Percentiles rank a stretch among this genome's conserved stretches.
Conservation (phyloP, 2,329 filamentous ascomycete genomes). For the Colletotrichum abscissum region DNA sequence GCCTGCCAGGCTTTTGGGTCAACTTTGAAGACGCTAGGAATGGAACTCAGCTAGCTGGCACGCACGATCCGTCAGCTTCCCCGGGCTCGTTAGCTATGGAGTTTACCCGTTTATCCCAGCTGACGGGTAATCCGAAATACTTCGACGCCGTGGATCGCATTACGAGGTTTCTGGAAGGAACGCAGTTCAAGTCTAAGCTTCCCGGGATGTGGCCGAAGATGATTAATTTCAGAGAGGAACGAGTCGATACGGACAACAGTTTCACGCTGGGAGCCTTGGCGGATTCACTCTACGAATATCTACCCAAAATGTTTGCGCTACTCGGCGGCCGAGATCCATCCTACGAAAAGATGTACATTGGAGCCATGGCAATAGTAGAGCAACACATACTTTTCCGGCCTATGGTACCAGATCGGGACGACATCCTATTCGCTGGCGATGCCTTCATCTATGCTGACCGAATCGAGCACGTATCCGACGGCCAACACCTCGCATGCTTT, state of each 20-base stretch:
- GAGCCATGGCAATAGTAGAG: slow-evolving; percentile 64
- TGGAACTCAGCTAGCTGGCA: slow-evolving; percentile 21
- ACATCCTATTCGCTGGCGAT: slow-evolving; percentile 67
- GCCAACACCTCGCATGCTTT: slow-evolving; percentile 62
- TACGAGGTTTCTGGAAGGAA: slow-evolving; percentile 72
- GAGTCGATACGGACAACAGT: slow-evolving; percentile 41
- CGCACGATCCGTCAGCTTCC: slow-evolving; percentile 54
- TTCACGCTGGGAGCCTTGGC: slow-evolving; percentile 52
- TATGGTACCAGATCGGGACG: slow-evolving; percentile 69
- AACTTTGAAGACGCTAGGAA: slow-evolving; percentile 30
- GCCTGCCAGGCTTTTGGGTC: slow-evolving; percentile 60
- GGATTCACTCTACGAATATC: slow-evolving; percentile 55
- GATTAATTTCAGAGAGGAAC: slow-evolving; percentile 67
- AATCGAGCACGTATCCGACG: slow-evolving; percentile 43
- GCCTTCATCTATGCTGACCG: slow-evolving; percentile 38
- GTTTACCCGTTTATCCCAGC: slow-evolving; percentile 77
- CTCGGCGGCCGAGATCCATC: slow-evolving; percentile 65
- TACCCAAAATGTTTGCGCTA: slow-evolving; percentile 63
- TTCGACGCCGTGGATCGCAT: slow-evolving; percentile 78
- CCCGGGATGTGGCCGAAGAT: slow-evolving; percentile 80
- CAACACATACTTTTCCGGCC: slow-evolving; percentile 72
- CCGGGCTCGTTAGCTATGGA: slow-evolving; percentile 77
- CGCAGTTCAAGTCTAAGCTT: slow-evolving; percentile 73
- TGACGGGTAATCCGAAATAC: slow-evolving; percentile 79
- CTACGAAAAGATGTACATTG: slow-evolving; percentile 68